These are phyloP conservation scores for Metarhizium anisopliae DNA, from an alignment of 2,329 filamentous ascomycete species.

Conservation along the genomic window DNA sequence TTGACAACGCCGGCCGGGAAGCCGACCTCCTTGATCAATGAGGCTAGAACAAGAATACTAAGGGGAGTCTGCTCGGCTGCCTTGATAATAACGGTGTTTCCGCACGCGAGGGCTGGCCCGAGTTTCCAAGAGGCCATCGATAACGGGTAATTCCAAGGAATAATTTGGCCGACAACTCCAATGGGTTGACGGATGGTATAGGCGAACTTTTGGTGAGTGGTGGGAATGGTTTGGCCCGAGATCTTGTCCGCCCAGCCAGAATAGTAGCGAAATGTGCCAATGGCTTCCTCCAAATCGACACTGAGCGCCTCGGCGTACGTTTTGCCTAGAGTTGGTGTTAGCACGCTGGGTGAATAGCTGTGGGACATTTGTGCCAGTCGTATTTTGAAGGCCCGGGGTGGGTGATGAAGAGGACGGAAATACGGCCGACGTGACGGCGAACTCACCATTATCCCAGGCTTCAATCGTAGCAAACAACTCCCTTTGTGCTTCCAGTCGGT, in stretches of 20 bases:
- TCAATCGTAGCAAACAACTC: constrained; percentile 44
- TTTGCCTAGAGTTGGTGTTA: constrained; percentile 71
- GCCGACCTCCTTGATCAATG: constrained; percentile 59
- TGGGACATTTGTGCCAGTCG: too few species aligned
- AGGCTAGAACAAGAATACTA: constrained; percentile 51
- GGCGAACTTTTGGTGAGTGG: constrained; percentile 57
- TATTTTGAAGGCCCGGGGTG: too few species aligned
- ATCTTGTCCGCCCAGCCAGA: constrained; percentile 74
- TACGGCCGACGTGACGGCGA: constrained; percentile 39
- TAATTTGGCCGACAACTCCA: constrained; percentile 68
- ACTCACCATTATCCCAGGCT: constrained; percentile 73
- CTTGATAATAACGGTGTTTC: constrained; percentile 46
- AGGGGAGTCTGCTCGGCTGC: constrained; percentile 64
- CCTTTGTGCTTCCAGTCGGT: constrained; percentile 58
- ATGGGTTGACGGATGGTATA: constrained; percentile 69
- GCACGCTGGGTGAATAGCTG: constrained; percentile 11
- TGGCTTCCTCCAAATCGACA: constrained; percentile 49
- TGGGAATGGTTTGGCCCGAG: constrained; percentile 67
- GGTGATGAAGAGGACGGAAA: too few species aligned
- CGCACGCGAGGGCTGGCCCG: constrained; percentile 63
- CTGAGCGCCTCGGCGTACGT: constrained; percentile 57
- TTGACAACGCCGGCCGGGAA: constrained; percentile 67
- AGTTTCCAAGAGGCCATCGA: constrained; percentile 55
- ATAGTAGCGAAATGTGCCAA: constrained; percentile 57
- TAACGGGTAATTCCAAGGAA: constrained; percentile 63